Evolutionary conservation across 495 filamentous ascomycete genomes (phyloP), one percentile per base, ranked within the genome.

Genomic region (Aspergillus coremiiformis): DNA sequence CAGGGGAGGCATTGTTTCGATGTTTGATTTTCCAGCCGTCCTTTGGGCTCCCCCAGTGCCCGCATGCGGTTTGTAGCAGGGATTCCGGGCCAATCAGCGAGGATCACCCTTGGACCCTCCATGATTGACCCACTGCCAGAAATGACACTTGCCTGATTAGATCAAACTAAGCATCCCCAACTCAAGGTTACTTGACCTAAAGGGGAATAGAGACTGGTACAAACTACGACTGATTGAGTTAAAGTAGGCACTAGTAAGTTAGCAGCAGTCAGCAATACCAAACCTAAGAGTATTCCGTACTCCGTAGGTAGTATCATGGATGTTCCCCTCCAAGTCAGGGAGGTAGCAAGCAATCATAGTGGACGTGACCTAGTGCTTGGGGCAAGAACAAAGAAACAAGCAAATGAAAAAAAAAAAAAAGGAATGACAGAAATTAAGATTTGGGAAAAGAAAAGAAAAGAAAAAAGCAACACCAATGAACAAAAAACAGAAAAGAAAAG

Each of bases 41-140:
- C 66, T 69, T 72, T 69, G 67, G 68, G 58, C 62, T 24, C 8
- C 47, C 8, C 47, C 22, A 35, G 23, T 43, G 45, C 53, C 69
- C 66, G 70, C 58, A 67, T 67, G 68, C 70, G 70, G 68, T 63
- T 63, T 66, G 39, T 52, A 48, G 66, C 63, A 67, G 61, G 54
- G 54, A 35, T 33, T 15, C 32, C 48, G 15, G 26, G 19, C 58
- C 61, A 59, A 63, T 59, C 53, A 54, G 3, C 3, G 1, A 10
- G 1, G 23, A 15, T 27, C 20, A 15, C 42, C 42, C 24, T 23
- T 14, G 44, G 37, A 42, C 22, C 24, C 47, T 42, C 39, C 35
- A 10, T 43, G 47, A 51, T 56, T 45, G 53, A 29, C 37, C 48
- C 53, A 41, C 54, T n/a, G 29, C n/a, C 39, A 32, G 27, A 20